Evolutionary conservation across 2,329 filamentous ascomycete genomes (phyloP).

Genomic region (Zymoseptoria crescenta): DNA sequence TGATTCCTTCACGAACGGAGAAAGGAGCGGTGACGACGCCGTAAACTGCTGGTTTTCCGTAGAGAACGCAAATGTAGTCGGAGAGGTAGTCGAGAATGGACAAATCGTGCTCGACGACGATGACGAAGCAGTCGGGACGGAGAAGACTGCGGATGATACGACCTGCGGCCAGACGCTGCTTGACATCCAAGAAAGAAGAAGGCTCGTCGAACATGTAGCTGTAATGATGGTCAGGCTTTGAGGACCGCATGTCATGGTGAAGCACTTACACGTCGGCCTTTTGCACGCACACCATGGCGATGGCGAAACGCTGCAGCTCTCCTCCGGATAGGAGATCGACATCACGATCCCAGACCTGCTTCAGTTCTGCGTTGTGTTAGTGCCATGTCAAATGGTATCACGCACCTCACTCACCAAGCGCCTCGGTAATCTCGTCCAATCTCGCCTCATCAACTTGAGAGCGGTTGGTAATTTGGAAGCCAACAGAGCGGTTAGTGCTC

Average conservation of each 20-base stretch:
- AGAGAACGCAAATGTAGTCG: slow-evolving; percentile 95
- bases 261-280: slow-evolving; percentile 71
- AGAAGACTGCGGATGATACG: slow-evolving; percentile 87
- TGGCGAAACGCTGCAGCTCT: slow-evolving; percentile 96
- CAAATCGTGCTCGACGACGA: slow-evolving; percentile 98
- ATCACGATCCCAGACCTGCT: slow-evolving; percentile 86
- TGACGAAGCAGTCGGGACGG: slow-evolving; percentile 85
- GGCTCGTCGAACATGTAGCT: slow-evolving; percentile 99
- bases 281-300: slow-evolving; percentile 90
- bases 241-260: not conserved
- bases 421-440: slow-evolving; percentile 69
- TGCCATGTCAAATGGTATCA: not conserved
- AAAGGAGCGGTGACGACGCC: slow-evolving; percentile 94
- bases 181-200: slow-evolving; percentile 97
- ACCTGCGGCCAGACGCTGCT: slow-evolving; percentile 90
- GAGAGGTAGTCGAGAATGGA: slow-evolving; percentile 97
- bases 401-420: slow-evolving; percentile 49
- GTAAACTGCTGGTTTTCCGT: slow-evolving; percentile 90
- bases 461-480: slow-evolving; percentile 67
- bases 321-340: slow-evolving; percentile 87
- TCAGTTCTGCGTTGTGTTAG: slow-evolving; percentile 52
- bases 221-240: slow-evolving; percentile 5
- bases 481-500: slow-evolving; percentile 65
- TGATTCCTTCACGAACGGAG: slow-evolving; percentile 97
- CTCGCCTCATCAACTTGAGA: slow-evolving; percentile 63